Percentiles rank a stretch among this genome's conserved stretches.
phyloP scores from a whole-genome alignment of 257 asterid genomes.

The Rubia yunnanensis region DNA sequence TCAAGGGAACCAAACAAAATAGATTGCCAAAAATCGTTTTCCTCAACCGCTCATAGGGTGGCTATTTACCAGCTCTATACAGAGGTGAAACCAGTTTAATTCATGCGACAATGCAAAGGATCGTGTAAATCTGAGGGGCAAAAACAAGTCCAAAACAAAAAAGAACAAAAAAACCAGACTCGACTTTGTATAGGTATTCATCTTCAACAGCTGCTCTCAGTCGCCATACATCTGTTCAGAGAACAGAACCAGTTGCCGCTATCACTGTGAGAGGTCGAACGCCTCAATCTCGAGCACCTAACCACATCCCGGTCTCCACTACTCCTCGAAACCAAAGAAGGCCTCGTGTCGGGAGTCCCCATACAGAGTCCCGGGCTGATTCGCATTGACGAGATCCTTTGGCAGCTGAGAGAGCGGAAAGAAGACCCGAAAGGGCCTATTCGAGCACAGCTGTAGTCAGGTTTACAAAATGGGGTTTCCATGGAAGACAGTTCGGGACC shows the following conservation, averaged over 20 bases:
- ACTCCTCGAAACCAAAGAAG: conserved; percentile 39
- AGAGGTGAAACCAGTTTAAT: neutral
- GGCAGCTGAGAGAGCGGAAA: conserved; percentile 60
- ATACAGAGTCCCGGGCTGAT: conserved; percentile 46
- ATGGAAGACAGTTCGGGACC: conserved; percentile 28
- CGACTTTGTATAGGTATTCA: neutral
- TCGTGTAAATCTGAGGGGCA: neutral
- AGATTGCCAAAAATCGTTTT: too few species aligned
- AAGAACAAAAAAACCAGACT: neutral
- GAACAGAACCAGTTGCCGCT: conserved; percentile 66
- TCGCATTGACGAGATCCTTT: conserved; percentile 41
- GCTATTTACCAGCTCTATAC: neutral
- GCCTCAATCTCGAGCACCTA: conserved; percentile 48
- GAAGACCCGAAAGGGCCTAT: conserved; percentile 47
- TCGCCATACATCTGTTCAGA: conserved; percentile 41
- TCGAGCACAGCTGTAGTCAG: conserved; percentile 30
- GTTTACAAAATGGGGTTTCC: conserved; percentile 64
- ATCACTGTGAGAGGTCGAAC: conserved; percentile 46
- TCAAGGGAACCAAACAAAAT: too few species aligned
- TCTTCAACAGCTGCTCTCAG: conserved; percentile 43
- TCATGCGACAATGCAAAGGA: conserved; percentile 1
- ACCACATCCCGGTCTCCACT: conserved; percentile 23
- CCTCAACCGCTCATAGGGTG: neutral
- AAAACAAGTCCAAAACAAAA: neutral
- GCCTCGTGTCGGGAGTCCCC: conserved; percentile 51